Conservation (phyloP, 176 grass and related monocot genomes). For the Oryza glaberrima region DNA sequence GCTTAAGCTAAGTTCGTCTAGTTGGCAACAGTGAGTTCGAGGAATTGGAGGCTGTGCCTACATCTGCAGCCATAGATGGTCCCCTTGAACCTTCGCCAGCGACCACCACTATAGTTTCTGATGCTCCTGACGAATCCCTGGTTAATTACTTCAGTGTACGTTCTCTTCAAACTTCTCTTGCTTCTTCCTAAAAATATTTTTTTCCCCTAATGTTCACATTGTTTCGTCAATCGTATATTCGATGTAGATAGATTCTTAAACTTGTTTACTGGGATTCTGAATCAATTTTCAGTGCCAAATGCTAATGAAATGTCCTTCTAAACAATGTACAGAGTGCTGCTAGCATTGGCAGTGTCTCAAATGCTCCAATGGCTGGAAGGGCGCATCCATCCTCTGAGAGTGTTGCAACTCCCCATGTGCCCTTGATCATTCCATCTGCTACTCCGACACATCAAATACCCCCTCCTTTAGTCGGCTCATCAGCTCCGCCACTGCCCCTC, state of each 20-base stretch:
- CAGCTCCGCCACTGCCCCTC: conserved; percentile 55
- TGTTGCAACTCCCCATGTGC: conserved; percentile 47
- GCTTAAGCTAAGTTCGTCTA: conserved; percentile 4
- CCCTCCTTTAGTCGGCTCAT: conserved; percentile 49
- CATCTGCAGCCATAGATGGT: conserved; percentile 72
- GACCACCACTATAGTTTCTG: conserved; percentile 40
- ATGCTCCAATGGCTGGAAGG: conserved; percentile 46
- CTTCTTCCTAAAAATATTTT: background rate
- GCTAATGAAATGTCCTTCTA: conserved; percentile 26
- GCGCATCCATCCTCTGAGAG: conserved; percentile 34
- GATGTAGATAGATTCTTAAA: background rate
- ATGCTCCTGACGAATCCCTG: conserved; percentile 61
- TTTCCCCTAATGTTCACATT: background rate
- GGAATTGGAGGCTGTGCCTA: conserved; percentile 83
- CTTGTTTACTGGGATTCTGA: conserved; percentile 10
- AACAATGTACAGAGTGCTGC: conserved; percentile 51
- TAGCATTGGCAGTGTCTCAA: conserved; percentile 53
- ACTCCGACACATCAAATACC: conserved; percentile 47
- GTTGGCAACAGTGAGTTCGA: conserved; percentile 69
- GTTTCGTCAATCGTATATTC: background rate
- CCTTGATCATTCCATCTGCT: conserved; percentile 39
- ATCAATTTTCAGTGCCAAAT: background rate
- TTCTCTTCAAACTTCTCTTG: conserved; percentile 17
- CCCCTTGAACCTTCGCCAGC: conserved; percentile 65
- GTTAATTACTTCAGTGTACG: conserved; percentile 68